phyloP scores from a whole-genome alignment of 345 rosid genomes.

The Aurinia saxatilis region DNA sequence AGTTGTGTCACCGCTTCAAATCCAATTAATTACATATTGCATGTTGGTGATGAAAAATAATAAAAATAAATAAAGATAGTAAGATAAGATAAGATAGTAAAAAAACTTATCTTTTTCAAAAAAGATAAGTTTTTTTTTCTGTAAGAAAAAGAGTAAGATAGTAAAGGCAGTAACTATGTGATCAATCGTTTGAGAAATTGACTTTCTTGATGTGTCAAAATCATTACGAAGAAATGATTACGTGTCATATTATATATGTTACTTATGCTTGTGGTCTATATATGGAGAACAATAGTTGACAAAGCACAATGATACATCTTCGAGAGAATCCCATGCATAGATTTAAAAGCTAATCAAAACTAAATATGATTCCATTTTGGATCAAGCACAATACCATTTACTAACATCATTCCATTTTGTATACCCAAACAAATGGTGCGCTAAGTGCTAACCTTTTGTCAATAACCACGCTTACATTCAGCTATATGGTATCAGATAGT shows the following conservation, averaged over 20 bases:
- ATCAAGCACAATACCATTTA: not conserved
- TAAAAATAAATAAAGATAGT: too few species aligned
- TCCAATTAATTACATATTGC: too few species aligned
- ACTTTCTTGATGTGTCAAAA: slow-evolving; percentile 20
- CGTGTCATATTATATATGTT: not conserved
- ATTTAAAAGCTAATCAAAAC: not conserved
- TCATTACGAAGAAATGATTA: slow-evolving; percentile 16
- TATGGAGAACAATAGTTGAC: not conserved
- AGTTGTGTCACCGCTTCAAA: too few species aligned
- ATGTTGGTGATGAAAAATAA: too few species aligned
- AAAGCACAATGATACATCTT: slow-evolving; percentile 17
- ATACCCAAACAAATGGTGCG: too few species aligned
- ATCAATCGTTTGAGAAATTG: slow-evolving; percentile 1
- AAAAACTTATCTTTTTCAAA: too few species aligned
- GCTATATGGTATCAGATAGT: too few species aligned
- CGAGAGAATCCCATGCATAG: slow-evolving; percentile 29
- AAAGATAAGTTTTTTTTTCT: not conserved
- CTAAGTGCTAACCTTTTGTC: too few species aligned
- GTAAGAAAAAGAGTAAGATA: not conserved
- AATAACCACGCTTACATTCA: too few species aligned
- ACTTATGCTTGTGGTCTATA: slow-evolving; percentile 3
- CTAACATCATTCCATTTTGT: too few species aligned
- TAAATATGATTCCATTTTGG: not conserved
- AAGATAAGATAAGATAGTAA: too few species aligned
- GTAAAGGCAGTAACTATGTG: not conserved